Base-by-base conservation (phyloP, 768 basidiomycete genomes). In the Kwoniella shandongensis region DNA sequence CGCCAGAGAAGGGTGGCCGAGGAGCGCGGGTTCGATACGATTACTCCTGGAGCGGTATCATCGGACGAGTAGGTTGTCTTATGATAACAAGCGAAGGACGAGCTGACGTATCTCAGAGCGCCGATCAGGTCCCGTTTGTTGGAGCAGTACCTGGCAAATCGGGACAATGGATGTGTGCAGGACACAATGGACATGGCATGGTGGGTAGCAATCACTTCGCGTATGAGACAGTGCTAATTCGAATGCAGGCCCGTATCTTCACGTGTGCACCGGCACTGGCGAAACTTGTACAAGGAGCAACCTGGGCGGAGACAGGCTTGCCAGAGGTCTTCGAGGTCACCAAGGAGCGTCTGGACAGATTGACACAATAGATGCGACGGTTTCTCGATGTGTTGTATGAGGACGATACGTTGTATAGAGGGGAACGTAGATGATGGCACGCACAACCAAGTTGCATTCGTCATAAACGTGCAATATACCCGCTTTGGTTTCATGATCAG, bases 41-140 rank as follows among this genome's bases (percentile, higher is more conserved):
- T 35, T 67, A 67, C 48, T 59, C 68, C 8, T 73, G 71, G 71
- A 51, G 53, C 12, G 71, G 71, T 6, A 70, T 70, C 54, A 65
- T 73, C 45, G 71, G 66, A 4, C 58, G 63, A 57, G 71, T 72
- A 29, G 26, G 71, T 54, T 39, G 23, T 35, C n/a, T 47, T 17
- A 13, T 20, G 3, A 36, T 5, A 29, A 25, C 29, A 18, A 29
- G 23, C 29, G 2, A 27, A 32, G 4, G 26, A 17, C 26, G 32
- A 12, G 36, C 36, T 51, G 52, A 44, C 15, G 27, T 1, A 2
- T 17, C 20, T 6, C 39, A 72, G 66, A 68, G 65, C 5, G 61
- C 64, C n/a, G 71, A 72, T 44, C 47, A 44, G 12, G 52, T 69
- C 12, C 71, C 71, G 4, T 65, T 63, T 18, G 55, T 72, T 29